Base-by-base conservation (phyloP, 139 green algal species). In the Protoeuglena noctilucae region DNA sequence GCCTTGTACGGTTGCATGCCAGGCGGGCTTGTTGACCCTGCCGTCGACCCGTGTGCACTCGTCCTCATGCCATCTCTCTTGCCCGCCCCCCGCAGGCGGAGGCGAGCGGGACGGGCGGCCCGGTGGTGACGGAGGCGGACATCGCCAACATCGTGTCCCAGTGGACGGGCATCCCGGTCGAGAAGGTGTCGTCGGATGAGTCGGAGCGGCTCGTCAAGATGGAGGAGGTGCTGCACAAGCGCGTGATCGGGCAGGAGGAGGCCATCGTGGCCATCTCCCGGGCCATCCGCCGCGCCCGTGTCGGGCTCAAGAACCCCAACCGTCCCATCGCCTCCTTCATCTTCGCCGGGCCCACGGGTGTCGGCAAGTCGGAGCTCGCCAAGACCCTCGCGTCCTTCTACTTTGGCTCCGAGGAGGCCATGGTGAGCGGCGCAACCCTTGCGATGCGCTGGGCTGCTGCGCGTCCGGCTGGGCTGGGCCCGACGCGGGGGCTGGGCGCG, bases 271-370 rank as follows among this genome's bases (percentile, higher is more conserved):
- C 80, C 62, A 89, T 90, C 58, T 65, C 70, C 5, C 74, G 89
- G 34, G 92, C 92, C 58, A 93, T 99, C 65, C 78, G 92, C 49
- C 82, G 88, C 53, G 91, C 91, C 16, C 77, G 89, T 43, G 88
- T 95, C 21, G 92, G 92, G 26, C 83, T 99, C 19, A 98, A 98
- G 81, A 95, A 93, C 77, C 92, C 92, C 66, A 95, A 93, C 79
- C 74, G 85, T 48, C 88, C 88, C 52, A 96, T 96, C 48, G 88
- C 88, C 9, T 88, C 75, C 23, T 96, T 96, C 84, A 95, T 96
- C 71, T 96, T 96, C 73, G 85, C 78, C 18, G 85, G 85, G 17
- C 53, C 27, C 22, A 65, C 63, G 6, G 70, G 82, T 74, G 92
- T 97, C 40, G 91, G 92, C 67, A 98, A 99, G 81, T 95, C 86